These are phyloP conservation scores for Dactylellina sp. DNA, from an alignment of 2,329 filamentous ascomycete species.

Conservation along the genomic window DNA sequence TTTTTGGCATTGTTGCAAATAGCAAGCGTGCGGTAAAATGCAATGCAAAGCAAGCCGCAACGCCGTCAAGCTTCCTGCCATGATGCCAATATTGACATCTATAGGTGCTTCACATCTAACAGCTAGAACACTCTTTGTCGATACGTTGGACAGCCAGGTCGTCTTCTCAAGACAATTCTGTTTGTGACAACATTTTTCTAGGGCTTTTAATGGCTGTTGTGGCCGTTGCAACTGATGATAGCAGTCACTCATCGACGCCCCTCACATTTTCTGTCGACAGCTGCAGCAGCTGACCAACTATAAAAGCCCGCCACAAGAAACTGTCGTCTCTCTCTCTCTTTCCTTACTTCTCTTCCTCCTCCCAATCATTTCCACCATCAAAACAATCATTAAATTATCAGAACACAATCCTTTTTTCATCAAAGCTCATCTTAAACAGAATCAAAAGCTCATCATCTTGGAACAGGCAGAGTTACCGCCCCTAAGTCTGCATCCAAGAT, in stretches of 20 bases:
- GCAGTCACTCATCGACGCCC: background rate
- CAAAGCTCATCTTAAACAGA: too few relatives aligned
- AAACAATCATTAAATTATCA: background rate
- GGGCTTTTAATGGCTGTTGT: background rate
- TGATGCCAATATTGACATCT: background rate
- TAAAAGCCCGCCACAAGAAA: constrained; percentile 14
- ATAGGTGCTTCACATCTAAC: too few relatives aligned
- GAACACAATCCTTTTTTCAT: too few relatives aligned
- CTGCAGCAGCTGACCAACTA: background rate
- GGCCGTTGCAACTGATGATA: background rate
- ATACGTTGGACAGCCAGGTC: too few relatives aligned
- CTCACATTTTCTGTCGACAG: background rate
- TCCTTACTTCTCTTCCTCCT: background rate
- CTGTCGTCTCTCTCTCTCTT: background rate
- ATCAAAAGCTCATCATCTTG: too few relatives aligned
- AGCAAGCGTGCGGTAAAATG: constrained; percentile 10
- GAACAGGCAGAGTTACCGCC: too few relatives aligned
- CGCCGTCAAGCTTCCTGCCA: background rate
- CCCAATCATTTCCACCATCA: background rate
- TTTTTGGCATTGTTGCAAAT: background rate
- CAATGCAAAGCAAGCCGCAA: background rate
- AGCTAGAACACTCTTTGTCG: too few relatives aligned
- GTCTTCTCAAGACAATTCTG: too few relatives aligned
- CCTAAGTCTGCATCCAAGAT: too few relatives aligned
- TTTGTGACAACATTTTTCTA: too few relatives aligned